Evolutionary conservation across 164 flowering plant genomes (phyloP).

Genomic region (Annona squamosa): DNA sequence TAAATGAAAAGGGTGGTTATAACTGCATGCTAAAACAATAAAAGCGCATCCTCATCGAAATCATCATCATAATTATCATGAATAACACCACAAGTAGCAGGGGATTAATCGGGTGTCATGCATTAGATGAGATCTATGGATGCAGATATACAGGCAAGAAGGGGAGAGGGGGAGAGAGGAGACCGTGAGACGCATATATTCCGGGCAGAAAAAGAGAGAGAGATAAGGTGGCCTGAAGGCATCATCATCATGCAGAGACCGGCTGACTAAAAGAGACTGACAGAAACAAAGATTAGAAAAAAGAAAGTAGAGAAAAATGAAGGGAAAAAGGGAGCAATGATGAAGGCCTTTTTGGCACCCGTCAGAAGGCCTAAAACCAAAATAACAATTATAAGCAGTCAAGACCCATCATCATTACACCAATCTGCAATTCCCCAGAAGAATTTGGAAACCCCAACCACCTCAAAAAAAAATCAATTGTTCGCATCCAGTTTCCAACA

Average conservation of each 20-base stretch:
- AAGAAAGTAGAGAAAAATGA: neutral
- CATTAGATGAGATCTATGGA: neutral
- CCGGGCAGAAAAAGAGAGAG: neutral
- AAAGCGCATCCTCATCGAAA: no score
- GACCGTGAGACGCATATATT: no score
- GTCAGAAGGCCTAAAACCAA: slow-evolving; percentile 17
- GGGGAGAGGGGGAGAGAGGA: neutral
- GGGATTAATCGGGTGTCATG: neutral
- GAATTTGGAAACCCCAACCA: slow-evolving; percentile 8
- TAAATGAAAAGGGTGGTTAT: no score
- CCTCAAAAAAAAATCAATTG: neutral
- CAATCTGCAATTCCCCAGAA: slow-evolving; percentile 37
- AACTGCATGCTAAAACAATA: no score
- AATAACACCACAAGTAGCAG: neutral
- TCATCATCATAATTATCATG: no score
- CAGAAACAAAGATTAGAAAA: slow-evolving; percentile 13
- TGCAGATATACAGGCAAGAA: neutral
- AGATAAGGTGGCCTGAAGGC: slow-evolving; percentile 1
- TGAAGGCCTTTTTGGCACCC: slow-evolving; percentile 24
- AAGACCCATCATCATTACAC: slow-evolving; percentile 50
- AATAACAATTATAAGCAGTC: slow-evolving; percentile 19
- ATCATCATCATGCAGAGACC: slow-evolving; percentile 29
- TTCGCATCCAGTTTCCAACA: slow-evolving; percentile 6
- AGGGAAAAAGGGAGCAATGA: slow-evolving; percentile 27
- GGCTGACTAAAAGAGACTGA: slow-evolving; percentile 24